Evolutionary conservation across 345 rosid genomes (phyloP).

Genomic region (Carallia pectinifolia): DNA sequence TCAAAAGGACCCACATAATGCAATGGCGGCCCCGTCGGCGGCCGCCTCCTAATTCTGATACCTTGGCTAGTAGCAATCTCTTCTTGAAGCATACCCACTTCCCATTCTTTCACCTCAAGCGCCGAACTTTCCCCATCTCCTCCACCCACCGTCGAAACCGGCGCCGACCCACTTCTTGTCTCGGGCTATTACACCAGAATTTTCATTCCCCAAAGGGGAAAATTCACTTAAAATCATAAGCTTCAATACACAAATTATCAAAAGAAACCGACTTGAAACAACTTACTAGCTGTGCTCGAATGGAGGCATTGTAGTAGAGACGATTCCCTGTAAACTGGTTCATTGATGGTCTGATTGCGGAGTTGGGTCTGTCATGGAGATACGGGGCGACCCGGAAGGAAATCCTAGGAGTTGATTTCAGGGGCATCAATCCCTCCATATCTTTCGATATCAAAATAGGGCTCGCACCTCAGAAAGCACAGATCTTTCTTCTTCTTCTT

Average conservation of each 20-base stretch:
- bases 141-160: conserved; percentile 24
- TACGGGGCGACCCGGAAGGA: neutral
- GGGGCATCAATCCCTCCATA: conserved; percentile 27
- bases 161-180: conserved; percentile 32
- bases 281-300: conserved; percentile 27
- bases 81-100: conserved; percentile 58
- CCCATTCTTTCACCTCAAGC: conserved; percentile 69
- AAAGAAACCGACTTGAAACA: neutral
- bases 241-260: neutral
- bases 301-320: neutral
- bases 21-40: conserved; percentile 71
- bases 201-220: neutral
- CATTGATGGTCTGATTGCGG: conserved; percentile 2
- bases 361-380: neutral
- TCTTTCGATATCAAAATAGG: too few species aligned
- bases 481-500: too few species aligned
- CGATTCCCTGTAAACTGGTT: neutral
- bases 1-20: conserved; percentile 91
- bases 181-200: conserved; percentile 35
- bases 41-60: conserved; percentile 67
- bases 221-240: neutral
- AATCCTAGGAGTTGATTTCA: conserved; percentile 7
- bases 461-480: too few species aligned
- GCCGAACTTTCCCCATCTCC: conserved; percentile 42
- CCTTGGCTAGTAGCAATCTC: conserved; percentile 81